These are phyloP conservation scores for Sideroxylon spinosum DNA, from an alignment of 179 eudicot genomes.

Conservation along the genomic window DNA sequence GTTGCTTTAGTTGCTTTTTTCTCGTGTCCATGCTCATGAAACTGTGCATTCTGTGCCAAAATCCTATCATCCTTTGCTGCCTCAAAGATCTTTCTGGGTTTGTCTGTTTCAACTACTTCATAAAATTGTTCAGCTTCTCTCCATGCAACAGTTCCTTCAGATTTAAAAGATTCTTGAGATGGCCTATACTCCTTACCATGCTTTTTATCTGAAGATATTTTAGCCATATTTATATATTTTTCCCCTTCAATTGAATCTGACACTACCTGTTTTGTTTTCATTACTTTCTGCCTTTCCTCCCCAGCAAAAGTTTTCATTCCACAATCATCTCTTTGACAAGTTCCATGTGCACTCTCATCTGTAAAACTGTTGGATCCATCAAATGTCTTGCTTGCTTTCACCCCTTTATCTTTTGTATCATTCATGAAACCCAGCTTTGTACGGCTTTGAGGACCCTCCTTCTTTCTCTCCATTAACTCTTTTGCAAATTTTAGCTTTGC, in stretches of 20 bases:
- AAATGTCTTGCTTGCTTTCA: slow-evolving; percentile 18
- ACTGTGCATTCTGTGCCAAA: slow-evolving; percentile 15
- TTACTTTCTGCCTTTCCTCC: slow-evolving; percentile 31
- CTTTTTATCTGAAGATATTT: slow-evolving; percentile 27
- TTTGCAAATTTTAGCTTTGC: slow-evolving; percentile 57
- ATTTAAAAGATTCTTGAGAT: slow-evolving; percentile 30
- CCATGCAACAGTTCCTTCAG: slow-evolving; percentile 56
- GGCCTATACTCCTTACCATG: slow-evolving; percentile 26
- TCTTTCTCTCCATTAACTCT: slow-evolving; percentile 51
- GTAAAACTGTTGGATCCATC: slow-evolving; percentile 23
- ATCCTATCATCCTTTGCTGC: slow-evolving; percentile 16
- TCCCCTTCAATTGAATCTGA: slow-evolving; percentile 29
- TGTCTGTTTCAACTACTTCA: slow-evolving; percentile 52
- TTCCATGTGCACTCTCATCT: slow-evolving; percentile 28
- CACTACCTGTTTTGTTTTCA: slow-evolving; percentile 21
- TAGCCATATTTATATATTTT: slow-evolving; percentile 22
- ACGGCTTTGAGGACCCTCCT: slow-evolving; percentile 34
- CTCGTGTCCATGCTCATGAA: slow-evolving; percentile 14
- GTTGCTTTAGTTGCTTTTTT: slow-evolving; percentile 20
- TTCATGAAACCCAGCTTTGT: slow-evolving; percentile 29
- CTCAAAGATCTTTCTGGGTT: slow-evolving; percentile 18
- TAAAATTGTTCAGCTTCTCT: slow-evolving; percentile 53
- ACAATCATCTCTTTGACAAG: slow-evolving; percentile 24
- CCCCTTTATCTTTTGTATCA: slow-evolving; percentile 30
- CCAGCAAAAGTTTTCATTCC: slow-evolving; percentile 25